Conservation (phyloP, 768 basidiomycete species). For the Strobilomyces confusus region DNA sequence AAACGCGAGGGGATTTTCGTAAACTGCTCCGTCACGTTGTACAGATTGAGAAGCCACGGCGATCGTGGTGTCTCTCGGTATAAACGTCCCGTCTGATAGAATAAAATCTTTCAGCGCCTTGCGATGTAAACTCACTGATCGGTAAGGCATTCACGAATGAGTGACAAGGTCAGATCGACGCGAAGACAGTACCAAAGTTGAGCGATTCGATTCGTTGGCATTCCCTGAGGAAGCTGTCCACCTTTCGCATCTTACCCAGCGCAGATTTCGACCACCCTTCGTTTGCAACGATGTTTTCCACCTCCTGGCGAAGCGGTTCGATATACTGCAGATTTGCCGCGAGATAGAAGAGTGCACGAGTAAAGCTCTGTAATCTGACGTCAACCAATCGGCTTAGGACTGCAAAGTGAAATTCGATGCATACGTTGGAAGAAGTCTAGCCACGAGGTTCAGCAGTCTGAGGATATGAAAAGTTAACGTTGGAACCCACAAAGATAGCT, state of each 20-base stretch:
- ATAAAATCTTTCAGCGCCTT: conserved; percentile 31
- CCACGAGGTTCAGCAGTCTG: too few relatives aligned
- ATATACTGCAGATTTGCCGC: background rate
- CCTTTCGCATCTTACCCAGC: conserved; percentile 30
- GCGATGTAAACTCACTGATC: conserved; percentile 29
- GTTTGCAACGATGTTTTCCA: conserved; percentile 4
- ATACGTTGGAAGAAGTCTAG: background rate
- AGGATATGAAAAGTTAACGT: too few relatives aligned
- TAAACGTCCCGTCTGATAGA: conserved; percentile 36
- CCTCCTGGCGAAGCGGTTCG: background rate
- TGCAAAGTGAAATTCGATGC: too few relatives aligned
- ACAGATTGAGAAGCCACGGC: conserved; percentile 17
- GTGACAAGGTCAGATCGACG: background rate
- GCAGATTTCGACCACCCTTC: conserved; percentile 31
- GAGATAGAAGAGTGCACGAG: background rate
- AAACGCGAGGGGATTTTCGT: conserved; percentile 36
- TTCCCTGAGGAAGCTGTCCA: conserved; percentile 40
- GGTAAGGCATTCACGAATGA: background rate
- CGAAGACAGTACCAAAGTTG: background rate
- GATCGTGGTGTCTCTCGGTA: conserved; percentile 33
- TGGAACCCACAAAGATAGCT: background rate
- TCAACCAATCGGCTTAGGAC: background rate
- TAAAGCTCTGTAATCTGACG: background rate
- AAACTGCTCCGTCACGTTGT: conserved; percentile 21
- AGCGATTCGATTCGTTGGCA: background rate